phyloP scores from a whole-genome alignment of 805 yeast genomes.

The Schizosaccharomyces japonicus region DNA sequence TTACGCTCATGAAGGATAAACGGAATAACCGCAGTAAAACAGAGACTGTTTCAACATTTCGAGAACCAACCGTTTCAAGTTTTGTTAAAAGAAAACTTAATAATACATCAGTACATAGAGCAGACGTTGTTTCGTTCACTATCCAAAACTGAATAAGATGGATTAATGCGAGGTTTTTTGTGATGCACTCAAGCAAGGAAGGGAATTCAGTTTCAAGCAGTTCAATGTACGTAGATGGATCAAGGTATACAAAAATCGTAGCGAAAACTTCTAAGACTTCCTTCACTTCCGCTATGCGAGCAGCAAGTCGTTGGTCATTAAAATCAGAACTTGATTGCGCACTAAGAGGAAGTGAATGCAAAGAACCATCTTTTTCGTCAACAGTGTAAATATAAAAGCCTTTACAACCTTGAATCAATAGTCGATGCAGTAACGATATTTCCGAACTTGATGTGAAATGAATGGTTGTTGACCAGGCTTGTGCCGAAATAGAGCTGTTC shows the following conservation, averaged over 20 bases:
- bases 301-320: conserved; percentile 5
- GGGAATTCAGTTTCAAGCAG: conserved; percentile 62
- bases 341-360: conserved; percentile 10
- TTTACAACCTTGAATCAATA: conserved; percentile 63
- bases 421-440: conserved; percentile 43
- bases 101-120: conserved; percentile 69
- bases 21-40: conserved; percentile 71
- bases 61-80: conserved; percentile 55
- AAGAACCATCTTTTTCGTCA: conserved; percentile 12
- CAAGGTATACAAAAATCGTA: conserved; percentile 75
- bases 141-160: conserved; percentile 85
- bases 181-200: conserved; percentile 50
- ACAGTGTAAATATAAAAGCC: conserved; percentile 52
- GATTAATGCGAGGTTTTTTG: conserved; percentile 60
- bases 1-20: conserved; percentile 86
- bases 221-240: conserved; percentile 87
- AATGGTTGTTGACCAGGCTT: conserved; percentile 66
- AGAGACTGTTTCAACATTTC: conserved; percentile 61
- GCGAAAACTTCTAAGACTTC: conserved; percentile 91
- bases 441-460: conserved; percentile 65
- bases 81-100: conserved; percentile 52
- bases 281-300: conserved; percentile 45
- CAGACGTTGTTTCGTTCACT: conserved; percentile 82
- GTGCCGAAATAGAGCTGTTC: conserved; percentile 26
- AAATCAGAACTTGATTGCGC: conserved; percentile 16